phyloP scores from a whole-genome alignment of 768 basidiomycete genomes.

The Auriculariales sp. region DNA sequence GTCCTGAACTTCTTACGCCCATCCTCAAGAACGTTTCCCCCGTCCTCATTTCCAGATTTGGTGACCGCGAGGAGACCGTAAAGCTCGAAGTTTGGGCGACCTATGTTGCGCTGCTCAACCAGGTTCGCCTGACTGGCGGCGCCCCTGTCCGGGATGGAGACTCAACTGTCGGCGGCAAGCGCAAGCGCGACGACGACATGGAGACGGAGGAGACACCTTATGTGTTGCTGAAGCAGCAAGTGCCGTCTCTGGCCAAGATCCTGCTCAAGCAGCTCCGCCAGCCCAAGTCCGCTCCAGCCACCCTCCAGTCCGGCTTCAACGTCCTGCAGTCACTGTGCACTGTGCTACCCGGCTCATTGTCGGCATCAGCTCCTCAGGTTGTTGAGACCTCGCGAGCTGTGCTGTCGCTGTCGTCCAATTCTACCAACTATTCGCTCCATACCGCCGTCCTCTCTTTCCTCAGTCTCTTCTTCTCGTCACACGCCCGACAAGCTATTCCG shows the following conservation, averaged over 20 bases:
- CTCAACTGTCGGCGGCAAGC: constrained; percentile 43
- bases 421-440: constrained; percentile 70
- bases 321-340: constrained; percentile 61
- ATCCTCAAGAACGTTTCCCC: constrained; percentile 81
- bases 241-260: constrained; percentile 64
- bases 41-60: constrained; percentile 78
- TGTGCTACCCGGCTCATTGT: constrained; percentile 73
- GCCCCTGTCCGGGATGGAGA: constrained; percentile 38
- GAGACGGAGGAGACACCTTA: constrained; percentile 61
- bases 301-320: constrained; percentile 75
- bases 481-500: constrained; percentile 47
- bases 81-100: constrained; percentile 85
- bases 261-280: constrained; percentile 77
- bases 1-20: constrained; percentile 68
- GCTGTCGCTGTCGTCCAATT: constrained; percentile 51
- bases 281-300: constrained; percentile 58
- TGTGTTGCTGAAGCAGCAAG: constrained; percentile 55
- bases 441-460: constrained; percentile 78
- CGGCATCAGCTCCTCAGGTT: constrained; percentile 50
- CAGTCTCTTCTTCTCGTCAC: constrained; percentile 62
- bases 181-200: constrained; percentile 56
- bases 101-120: constrained; percentile 66
- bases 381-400: constrained; percentile 48
- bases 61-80: constrained; percentile 91
- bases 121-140: constrained; percentile 70